Evolutionary conservation across 2,329 filamentous ascomycete genomes (phyloP).

Genomic region (Colletotrichum navitas): DNA sequence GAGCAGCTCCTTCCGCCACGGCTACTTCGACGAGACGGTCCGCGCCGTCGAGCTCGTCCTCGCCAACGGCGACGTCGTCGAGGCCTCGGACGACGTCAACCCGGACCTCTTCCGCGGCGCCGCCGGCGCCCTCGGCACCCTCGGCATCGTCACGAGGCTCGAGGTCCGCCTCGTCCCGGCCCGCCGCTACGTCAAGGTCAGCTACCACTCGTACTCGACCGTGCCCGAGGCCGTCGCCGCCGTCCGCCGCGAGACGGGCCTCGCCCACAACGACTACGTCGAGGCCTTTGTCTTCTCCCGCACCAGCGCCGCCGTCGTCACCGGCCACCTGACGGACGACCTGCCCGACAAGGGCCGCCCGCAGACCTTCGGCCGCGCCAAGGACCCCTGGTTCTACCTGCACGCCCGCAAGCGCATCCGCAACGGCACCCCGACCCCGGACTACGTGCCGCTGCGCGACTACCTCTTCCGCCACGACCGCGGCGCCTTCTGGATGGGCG

Average conservation of each 20-base stretch:
- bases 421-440: conserved; percentile 52
- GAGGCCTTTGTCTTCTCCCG: conserved; percentile 76
- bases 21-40: conserved; percentile 74
- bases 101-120: conserved; percentile 74
- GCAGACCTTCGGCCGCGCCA: conserved; percentile 66
- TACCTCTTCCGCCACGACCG: conserved; percentile 81
- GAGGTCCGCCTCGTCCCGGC: conserved; percentile 71
- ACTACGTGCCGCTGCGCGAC: conserved; percentile 72
- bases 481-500: conserved; percentile 76
- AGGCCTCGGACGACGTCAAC: conserved; percentile 65
- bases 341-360: conserved; percentile 52
- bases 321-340: conserved; percentile 67
- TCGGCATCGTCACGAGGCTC: conserved; percentile 75
- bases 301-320: conserved; percentile 69
- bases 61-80: conserved; percentile 68
- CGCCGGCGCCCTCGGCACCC: conserved; percentile 74
- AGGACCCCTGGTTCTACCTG: conserved; percentile 81
- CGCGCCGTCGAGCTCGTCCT: conserved; percentile 75
- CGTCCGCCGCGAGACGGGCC: conserved; percentile 58
- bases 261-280: conserved; percentile 70
- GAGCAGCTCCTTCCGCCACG: conserved; percentile 76
- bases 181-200: conserved; percentile 67
- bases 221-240: conserved; percentile 54
- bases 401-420: conserved; percentile 59
- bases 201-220: conserved; percentile 63